Percentiles rank a stretch among this genome's conserved stretches.
Evolutionary conservation across 2,329 filamentous ascomycete genomes (phyloP).

Genomic region (Eurotiales sp.): DNA sequence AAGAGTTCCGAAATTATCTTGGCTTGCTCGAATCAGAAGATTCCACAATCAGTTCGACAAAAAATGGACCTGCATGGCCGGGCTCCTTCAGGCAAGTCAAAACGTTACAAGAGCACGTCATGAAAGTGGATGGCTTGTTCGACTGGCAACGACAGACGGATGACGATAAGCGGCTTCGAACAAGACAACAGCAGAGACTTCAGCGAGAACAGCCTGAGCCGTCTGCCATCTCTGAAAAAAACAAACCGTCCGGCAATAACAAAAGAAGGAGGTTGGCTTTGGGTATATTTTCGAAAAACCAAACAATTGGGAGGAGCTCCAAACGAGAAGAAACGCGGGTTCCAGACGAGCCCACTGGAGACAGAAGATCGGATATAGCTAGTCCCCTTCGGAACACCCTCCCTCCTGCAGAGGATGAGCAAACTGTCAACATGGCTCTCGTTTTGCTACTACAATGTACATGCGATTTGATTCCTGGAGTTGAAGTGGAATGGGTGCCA

Average conservation of each 20-base stretch:
- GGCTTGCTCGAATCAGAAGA: not conserved
- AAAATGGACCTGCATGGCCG: not conserved
- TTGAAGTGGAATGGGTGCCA: not conserved
- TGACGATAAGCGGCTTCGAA: too few species aligned
- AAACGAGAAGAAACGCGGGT: too few species aligned
- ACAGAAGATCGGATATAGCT: too few species aligned
- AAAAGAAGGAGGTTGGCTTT: too few species aligned
- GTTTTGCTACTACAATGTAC: not conserved
- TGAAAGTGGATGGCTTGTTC: not conserved
- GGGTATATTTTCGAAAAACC: too few species aligned
- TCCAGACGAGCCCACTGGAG: too few species aligned
- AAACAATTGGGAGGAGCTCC: too few species aligned
- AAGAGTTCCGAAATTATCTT: not conserved
- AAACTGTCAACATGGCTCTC: not conserved
- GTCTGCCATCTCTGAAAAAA: too few species aligned
- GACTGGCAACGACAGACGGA: not conserved
- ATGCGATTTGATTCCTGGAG: not conserved
- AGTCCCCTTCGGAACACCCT: too few species aligned
- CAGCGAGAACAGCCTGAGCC: too few species aligned
- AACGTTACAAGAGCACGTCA: not conserved
- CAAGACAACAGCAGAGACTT: too few species aligned
- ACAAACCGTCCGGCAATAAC: too few species aligned
- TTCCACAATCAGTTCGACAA: not conserved
- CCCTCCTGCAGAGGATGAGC: not conserved
- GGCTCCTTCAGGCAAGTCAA: not conserved